Evolutionary conservation across 495 filamentous ascomycete species (phyloP).

Genomic region (Daldinia grandis): DNA sequence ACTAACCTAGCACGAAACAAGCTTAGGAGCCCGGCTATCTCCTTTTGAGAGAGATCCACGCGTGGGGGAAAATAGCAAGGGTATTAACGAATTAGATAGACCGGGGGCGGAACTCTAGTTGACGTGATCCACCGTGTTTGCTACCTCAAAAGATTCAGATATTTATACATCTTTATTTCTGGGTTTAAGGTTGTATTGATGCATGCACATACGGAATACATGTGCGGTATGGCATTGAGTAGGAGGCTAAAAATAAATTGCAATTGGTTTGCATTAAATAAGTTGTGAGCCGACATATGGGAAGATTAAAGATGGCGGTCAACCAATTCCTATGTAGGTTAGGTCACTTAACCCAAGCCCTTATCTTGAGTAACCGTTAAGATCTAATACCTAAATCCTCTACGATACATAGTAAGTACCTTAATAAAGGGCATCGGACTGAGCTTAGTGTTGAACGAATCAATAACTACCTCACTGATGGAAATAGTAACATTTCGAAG

Average conservation of each 20-base stretch:
- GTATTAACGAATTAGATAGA: not conserved
- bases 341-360: not conserved
- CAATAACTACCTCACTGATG: no score
- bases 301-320: not conserved
- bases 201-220: no score
- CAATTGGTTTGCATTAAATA: not conserved
- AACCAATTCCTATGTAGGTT: not conserved
- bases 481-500: no score
- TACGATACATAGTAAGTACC: no score
- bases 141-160: not conserved
- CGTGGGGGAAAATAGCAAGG: not conserved
- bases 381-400: not conserved
- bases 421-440: not conserved
- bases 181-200: no score
- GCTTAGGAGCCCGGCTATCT: not conserved
- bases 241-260: no score
- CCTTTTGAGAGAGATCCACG: not conserved
- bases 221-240: no score
- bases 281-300: not conserved
- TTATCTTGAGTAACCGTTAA: not conserved
- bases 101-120: not conserved
- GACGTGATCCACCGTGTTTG: not conserved
- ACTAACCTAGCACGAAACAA: no score
- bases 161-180: not conserved
- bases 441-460: not conserved